A percentile compares a stretch with the other conserved stretches of the same genome.
phyloP scores from a whole-genome alignment of 2,329 filamentous ascomycete genomes.

The Fusarium fracticaudum region DNA sequence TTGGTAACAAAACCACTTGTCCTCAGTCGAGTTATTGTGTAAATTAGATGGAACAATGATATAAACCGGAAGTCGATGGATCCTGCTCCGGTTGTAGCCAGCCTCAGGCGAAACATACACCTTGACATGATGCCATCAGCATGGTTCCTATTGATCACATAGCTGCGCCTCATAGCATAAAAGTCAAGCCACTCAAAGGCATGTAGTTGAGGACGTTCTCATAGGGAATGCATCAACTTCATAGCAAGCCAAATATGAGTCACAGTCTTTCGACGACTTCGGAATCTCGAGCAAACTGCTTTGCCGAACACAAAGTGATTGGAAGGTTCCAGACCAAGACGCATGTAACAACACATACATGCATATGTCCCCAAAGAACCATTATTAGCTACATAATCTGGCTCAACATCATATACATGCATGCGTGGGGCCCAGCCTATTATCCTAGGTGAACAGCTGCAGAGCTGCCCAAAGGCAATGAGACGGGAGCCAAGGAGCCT shows the following conservation, averaged over 20 bases:
- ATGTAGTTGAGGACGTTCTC: not conserved
- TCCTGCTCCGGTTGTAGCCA: not conserved
- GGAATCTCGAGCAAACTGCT: not conserved
- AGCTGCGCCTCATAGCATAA: not conserved
- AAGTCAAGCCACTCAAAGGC: not conserved
- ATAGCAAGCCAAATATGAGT: not conserved
- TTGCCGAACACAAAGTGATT: not conserved
- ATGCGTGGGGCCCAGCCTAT: not conserved
- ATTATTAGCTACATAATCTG: not conserved
- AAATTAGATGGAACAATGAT: not conserved
- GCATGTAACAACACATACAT: conserved; percentile 18
- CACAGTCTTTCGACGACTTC: conserved; percentile 2
- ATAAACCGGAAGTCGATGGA: not conserved
- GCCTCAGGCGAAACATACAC: not conserved
- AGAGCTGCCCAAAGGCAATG: conserved; percentile 16
- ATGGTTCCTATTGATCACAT: not conserved
- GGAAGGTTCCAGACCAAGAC: not conserved
- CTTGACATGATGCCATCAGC: not conserved
- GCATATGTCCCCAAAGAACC: conserved; percentile 4
- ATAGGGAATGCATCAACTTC: not conserved
- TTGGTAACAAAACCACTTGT: not conserved
- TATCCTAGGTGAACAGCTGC: conserved; percentile 11
- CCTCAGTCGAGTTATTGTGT: not conserved
- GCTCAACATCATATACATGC: conserved; percentile 12
- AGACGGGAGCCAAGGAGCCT: not conserved